phyloP scores from a whole-genome alignment of 441 rosid genomes.

The Gossypium lobatum region DNA sequence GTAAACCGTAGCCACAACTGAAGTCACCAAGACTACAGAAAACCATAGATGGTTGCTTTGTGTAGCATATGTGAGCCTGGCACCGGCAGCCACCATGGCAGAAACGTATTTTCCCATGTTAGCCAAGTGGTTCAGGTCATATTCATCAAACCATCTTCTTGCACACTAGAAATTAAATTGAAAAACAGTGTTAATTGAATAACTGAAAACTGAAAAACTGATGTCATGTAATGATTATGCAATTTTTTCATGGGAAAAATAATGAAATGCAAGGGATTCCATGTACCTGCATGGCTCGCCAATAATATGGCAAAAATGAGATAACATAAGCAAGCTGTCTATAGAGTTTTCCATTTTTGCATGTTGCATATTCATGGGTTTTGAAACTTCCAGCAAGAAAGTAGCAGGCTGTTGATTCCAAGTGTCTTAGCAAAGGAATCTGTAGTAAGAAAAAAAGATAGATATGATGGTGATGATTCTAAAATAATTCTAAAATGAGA shows the following conservation, averaged over 20 bases:
- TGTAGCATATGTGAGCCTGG: slow-evolving; percentile 65
- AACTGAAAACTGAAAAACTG: not conserved
- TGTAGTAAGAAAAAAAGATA: slow-evolving; percentile 20
- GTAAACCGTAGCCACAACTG: slow-evolving; percentile 64
- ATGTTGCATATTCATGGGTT: slow-evolving; percentile 66
- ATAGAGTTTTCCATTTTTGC: slow-evolving; percentile 60
- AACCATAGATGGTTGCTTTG: slow-evolving; percentile 52
- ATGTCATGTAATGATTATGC: not conserved
- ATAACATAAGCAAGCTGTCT: slow-evolving; percentile 74
- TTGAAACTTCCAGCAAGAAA: slow-evolving; percentile 70
- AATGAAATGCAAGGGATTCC: not conserved
- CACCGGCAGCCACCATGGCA: slow-evolving; percentile 95
- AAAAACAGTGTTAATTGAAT: not conserved
- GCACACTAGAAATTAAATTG: slow-evolving; percentile 46
- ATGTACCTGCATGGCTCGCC: slow-evolving; percentile 97
- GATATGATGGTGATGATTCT: not conserved
- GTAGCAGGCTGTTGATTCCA: slow-evolving; percentile 84
- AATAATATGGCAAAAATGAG: slow-evolving; percentile 84
- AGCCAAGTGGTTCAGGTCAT: slow-evolving; percentile 58
- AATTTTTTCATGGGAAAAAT: not conserved
- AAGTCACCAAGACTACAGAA: slow-evolving; percentile 53
- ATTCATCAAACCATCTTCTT: slow-evolving; percentile 90
- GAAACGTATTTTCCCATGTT: slow-evolving; percentile 98
- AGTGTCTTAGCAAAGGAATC: slow-evolving; percentile 85
- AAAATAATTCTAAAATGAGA: not conserved